phyloP scores from a whole-genome alignment of 192 early-diverging fungal species.

The Backusella sp. region DNA sequence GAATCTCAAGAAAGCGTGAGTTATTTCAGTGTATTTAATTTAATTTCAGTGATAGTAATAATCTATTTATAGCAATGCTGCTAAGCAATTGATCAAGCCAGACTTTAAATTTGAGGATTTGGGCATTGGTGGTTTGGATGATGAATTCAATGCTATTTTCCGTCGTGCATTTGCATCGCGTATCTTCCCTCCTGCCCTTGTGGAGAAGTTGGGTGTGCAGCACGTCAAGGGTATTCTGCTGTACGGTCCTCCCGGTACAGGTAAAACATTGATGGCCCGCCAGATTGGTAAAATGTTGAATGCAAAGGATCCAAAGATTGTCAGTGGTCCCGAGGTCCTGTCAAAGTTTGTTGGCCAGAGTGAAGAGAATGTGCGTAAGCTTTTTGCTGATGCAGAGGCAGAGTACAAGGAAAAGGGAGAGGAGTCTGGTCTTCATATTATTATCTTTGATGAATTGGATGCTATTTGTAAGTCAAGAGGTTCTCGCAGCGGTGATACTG shows the following conservation, averaged over 20 bases:
- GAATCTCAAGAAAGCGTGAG: slow-evolving; percentile 44
- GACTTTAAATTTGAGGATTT: slow-evolving; percentile 97
- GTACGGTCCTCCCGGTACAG: slow-evolving; percentile 95
- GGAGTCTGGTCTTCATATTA: slow-evolving; percentile 90
- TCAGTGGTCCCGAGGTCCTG: slow-evolving; percentile 94
- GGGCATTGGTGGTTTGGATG: slow-evolving; percentile 96
- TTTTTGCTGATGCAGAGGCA: slow-evolving; percentile 91
- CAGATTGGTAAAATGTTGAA: slow-evolving; percentile 99
- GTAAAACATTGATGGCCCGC: slow-evolving; percentile 96
- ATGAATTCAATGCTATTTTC: slow-evolving; percentile 93
- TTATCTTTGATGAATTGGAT: slow-evolving; percentile 99
- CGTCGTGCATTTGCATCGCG: slow-evolving; percentile 96
- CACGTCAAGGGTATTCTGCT: slow-evolving; percentile 94
- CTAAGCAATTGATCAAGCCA: slow-evolving; percentile 83
- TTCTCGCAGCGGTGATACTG: slow-evolving; percentile 86
- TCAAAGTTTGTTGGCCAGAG: slow-evolving; percentile 97
- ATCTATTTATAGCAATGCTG: slow-evolving; percentile 47
- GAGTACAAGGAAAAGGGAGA: slow-evolving; percentile 95
- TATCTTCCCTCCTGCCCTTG: slow-evolving; percentile 91
- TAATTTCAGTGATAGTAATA: too few relatives aligned
- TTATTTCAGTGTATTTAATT: not conserved
- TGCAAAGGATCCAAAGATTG: slow-evolving; percentile 88
- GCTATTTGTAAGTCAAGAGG: slow-evolving; percentile 99
- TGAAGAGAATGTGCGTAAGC: slow-evolving; percentile 95
- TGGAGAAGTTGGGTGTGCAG: slow-evolving; percentile 94